These are phyloP conservation scores for Penicillium crustosum DNA, from an alignment of 2,329 filamentous ascomycete species.

Conservation along the genomic window DNA sequence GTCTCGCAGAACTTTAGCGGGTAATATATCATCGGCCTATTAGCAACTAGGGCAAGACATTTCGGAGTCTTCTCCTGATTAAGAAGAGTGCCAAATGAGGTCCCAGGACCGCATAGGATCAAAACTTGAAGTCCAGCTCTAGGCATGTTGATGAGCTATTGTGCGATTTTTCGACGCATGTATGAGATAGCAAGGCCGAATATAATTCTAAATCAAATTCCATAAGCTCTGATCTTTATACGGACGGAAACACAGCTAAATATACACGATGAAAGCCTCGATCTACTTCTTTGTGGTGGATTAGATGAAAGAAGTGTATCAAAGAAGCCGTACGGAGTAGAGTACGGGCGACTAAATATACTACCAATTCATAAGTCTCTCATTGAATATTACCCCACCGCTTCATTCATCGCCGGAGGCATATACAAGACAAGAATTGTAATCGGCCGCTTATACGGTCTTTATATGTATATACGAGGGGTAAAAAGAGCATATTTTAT, in stretches of 20 bases:
- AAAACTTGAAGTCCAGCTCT: not conserved
- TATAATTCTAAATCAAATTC: not conserved
- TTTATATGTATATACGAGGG: no score
- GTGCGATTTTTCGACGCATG: not conserved
- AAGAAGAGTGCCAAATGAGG: slow-evolving; percentile 1
- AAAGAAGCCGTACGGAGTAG: no score
- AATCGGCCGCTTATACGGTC: no score
- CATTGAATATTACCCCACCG: no score
- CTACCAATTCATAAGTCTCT: no score
- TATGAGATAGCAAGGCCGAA: not conserved
- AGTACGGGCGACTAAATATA: no score
- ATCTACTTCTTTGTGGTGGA: not conserved
- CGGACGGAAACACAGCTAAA: not conserved
- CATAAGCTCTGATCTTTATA: not conserved
- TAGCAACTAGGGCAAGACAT: slow-evolving; percentile 3
- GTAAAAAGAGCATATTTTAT: no score
- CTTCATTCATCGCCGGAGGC: no score
- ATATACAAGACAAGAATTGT: no score
- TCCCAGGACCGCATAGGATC: slow-evolving; percentile 1
- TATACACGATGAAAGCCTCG: not conserved
- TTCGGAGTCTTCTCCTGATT: not conserved
- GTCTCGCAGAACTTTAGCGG: not conserved
- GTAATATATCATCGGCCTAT: slow-evolving; percentile 5
- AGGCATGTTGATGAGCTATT: not conserved
- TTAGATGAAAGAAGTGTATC: slow-evolving; percentile 7